Evolutionary conservation across 768 basidiomycete genomes (phyloP).

Genomic region (Astraeus odoratus): DNA sequence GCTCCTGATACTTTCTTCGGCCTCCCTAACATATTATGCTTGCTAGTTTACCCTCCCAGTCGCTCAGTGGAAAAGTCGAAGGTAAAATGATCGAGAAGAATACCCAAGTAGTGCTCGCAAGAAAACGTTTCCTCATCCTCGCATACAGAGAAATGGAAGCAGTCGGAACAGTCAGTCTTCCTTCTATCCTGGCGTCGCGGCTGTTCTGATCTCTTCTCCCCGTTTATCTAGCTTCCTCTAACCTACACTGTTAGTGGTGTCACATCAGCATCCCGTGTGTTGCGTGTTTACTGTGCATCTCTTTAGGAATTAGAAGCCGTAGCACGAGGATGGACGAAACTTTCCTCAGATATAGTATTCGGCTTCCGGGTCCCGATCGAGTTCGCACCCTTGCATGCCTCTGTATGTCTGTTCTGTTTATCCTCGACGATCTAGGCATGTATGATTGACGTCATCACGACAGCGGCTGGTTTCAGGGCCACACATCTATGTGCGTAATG

Average conservation of each 20-base stretch:
- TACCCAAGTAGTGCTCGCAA: slow-evolving; percentile 59
- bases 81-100: slow-evolving; percentile 57
- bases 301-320: slow-evolving; percentile 73
- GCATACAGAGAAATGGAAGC: slow-evolving; percentile 85
- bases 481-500: slow-evolving; percentile 67
- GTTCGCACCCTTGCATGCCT: slow-evolving; percentile 77
- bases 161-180: slow-evolving; percentile 48
- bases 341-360: slow-evolving; percentile 73
- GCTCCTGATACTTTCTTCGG: slow-evolving; percentile 17
- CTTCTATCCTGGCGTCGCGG: not conserved
- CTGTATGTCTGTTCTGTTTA: slow-evolving; percentile 42
- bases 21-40: slow-evolving; percentile 24
- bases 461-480: slow-evolving; percentile 76
- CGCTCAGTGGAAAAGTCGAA: slow-evolving; percentile 63
- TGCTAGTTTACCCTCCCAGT: slow-evolving; percentile 43
- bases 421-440: slow-evolving; percentile 9
- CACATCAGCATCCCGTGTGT: not conserved
- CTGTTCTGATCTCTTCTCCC: not conserved
- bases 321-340: slow-evolving; percentile 82
- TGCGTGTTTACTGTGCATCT: slow-evolving; percentile 1
- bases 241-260: slow-evolving; percentile 48
- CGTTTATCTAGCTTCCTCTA: slow-evolving; percentile 52
- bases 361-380: slow-evolving; percentile 79
- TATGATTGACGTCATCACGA: slow-evolving; percentile 16
- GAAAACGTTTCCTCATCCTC: slow-evolving; percentile 75